phyloP scores from a whole-genome alignment of 352 stramenopile species.

The Pilasporangium apinafurcum region DNA sequence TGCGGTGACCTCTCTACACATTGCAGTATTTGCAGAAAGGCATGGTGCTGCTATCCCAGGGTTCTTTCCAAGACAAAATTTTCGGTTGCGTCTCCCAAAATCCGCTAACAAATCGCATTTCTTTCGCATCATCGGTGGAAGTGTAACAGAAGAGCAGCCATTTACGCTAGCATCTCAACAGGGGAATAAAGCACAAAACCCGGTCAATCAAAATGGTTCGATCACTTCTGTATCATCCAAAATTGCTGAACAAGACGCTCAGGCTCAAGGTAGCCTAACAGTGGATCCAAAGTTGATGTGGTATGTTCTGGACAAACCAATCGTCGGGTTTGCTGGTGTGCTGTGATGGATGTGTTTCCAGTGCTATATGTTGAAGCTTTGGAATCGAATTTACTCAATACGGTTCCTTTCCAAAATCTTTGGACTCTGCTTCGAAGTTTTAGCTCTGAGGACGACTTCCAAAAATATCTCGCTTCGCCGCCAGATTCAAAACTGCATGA shows the following conservation, averaged over 20 bases:
- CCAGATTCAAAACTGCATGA: too few species aligned
- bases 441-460: too few species aligned
- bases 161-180: neutral
- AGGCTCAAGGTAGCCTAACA: neutral
- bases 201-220: neutral
- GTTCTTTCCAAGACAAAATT: constrained; percentile 56
- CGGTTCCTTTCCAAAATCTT: too few species aligned
- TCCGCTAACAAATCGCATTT: constrained; percentile 1
- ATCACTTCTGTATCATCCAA: neutral
- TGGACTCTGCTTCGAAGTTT: too few species aligned
- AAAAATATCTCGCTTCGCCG: too few species aligned
- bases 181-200: neutral
- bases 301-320: constrained; percentile 37
- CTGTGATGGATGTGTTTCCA: too few species aligned
- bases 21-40: constrained; percentile 37
- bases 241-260: neutral
- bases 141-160: neutral
- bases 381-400: too few species aligned
- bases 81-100: constrained; percentile 48
- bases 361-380: too few species aligned
- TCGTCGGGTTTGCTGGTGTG: constrained; percentile 28
- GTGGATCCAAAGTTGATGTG: constrained; percentile 18
- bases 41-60: constrained; percentile 21
- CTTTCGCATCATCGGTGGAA: constrained; percentile 1
- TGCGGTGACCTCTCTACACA: constrained; percentile 39